Evolutionary conservation across 2,329 filamentous ascomycete genomes (phyloP).

Genomic region (Penicillium sp.): DNA sequence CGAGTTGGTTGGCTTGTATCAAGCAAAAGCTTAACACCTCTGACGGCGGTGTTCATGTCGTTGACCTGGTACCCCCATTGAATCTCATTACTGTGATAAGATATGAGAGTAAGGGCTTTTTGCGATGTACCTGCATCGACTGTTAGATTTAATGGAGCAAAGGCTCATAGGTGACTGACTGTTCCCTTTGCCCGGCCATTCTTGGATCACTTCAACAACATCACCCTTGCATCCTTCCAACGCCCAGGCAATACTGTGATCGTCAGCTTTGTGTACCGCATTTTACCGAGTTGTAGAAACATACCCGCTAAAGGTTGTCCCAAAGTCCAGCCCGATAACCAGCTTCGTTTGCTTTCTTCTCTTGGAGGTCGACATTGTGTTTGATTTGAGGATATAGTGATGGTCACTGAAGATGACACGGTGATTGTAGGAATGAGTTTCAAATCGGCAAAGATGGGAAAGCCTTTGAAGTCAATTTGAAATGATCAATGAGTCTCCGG

Average conservation of each 20-base stretch:
- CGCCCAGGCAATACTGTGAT: conserved; percentile 20
- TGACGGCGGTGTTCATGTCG: conserved; percentile 23
- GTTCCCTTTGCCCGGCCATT: conserved; percentile 28
- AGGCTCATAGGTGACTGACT: conserved; percentile 10
- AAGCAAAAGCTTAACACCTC: conserved; percentile 21
- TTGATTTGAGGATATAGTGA: too few species aligned
- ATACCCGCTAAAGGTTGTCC: conserved; percentile 34
- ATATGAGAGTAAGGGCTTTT: conserved; percentile 19
- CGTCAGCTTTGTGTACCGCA: background rate
- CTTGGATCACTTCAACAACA: conserved; percentile 21
- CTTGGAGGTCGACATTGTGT: too few species aligned
- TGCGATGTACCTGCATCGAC: conserved; percentile 17
- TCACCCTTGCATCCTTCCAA: conserved; percentile 9
- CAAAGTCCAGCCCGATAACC: conserved; percentile 9
- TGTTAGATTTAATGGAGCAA: background rate
- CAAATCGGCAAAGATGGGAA: too few species aligned
- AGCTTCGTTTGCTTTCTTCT: background rate
- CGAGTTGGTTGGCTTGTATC: background rate
- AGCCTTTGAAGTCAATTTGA: too few species aligned
- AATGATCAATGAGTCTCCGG: too few species aligned
- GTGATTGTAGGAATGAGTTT: too few species aligned
- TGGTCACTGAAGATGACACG: too few species aligned
- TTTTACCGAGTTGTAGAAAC: background rate
- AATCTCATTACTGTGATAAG: conserved; percentile 1
- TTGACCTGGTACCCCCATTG: conserved; percentile 27